A percentile compares a stretch with the other conserved stretches of the same genome.
phyloP scores from a whole-genome alignment of 768 basidiomycete species.

The Suillus subalutaceus region DNA sequence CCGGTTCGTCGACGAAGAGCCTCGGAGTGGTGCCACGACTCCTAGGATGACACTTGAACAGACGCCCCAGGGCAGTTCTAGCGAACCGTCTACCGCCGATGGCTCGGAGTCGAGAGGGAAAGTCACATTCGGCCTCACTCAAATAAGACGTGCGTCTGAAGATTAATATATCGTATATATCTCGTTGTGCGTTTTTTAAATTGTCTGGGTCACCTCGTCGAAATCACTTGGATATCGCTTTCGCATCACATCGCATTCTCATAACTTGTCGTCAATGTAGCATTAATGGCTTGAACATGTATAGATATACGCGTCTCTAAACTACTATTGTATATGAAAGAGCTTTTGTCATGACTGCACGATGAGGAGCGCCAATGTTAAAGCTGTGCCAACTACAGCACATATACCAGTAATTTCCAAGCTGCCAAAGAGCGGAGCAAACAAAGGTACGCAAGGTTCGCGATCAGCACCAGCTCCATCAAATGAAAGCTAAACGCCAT shows the following conservation, averaged over 20 bases:
- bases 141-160: slow-evolving; percentile 10
- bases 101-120: slow-evolving; percentile 20
- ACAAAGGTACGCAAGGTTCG: slow-evolving; percentile 24
- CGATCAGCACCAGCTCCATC: slow-evolving; percentile 43
- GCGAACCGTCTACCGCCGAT: slow-evolving; percentile 15
- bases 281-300: slow-evolving; percentile 6
- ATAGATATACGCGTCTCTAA: not conserved
- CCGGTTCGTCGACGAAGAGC: slow-evolving; percentile 45
- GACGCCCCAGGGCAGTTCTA: slow-evolving; percentile 22
- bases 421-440: slow-evolving; percentile 43
- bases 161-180: not conserved
- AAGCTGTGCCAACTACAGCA: slow-evolving; percentile 31
- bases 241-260: not conserved
- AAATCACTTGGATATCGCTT: not conserved
- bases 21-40: slow-evolving; percentile 22
- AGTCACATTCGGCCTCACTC: slow-evolving; percentile 23
- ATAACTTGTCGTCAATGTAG: slow-evolving; percentile 8
- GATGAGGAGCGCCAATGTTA: slow-evolving; percentile 19
- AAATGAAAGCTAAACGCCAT: slow-evolving; percentile 43
- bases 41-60: slow-evolving; percentile 23
- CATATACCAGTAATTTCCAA: slow-evolving; percentile 36
- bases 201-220: not conserved
- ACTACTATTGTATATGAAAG: slow-evolving; percentile 2
- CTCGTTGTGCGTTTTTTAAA: not conserved
- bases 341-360: not conserved